Percentiles rank a stretch among this genome's conserved stretches.
phyloP scores from a whole-genome alignment of 805 yeast species.

The Zygotorulaspora sp. region DNA sequence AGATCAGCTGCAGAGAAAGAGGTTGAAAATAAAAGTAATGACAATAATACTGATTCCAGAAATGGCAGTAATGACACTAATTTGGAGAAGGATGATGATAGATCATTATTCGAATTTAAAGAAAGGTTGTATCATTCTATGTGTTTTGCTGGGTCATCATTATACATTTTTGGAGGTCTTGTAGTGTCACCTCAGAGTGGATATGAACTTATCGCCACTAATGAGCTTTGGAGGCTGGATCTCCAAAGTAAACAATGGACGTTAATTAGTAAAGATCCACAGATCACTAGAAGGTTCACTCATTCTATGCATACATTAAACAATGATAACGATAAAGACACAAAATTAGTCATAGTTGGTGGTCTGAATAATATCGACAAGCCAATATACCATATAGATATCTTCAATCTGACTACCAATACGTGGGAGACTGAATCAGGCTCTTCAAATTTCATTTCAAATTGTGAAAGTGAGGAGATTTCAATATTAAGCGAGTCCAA shows the following conservation, averaged over 20 bases:
- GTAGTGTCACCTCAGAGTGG: constrained; percentile 37
- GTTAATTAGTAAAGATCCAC: constrained; percentile 41
- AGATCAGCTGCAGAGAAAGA: constrained; percentile 14
- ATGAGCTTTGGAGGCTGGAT: constrained; percentile 69
- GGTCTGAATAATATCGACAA: constrained; percentile 34
- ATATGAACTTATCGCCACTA: constrained; percentile 43
- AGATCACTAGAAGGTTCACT: constrained; percentile 43
- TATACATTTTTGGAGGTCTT: constrained; percentile 67
- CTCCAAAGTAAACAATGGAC: constrained; percentile 51
- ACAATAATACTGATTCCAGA: constrained; percentile 4
- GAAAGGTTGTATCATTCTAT: constrained; percentile 58
- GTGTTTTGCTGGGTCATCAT: constrained; percentile 43
- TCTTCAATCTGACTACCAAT: constrained; percentile 29
- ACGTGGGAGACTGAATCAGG: constrained; percentile 30
- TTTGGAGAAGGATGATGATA: constrained; percentile 2
- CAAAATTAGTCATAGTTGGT: constrained; percentile 33
- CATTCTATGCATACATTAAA: constrained; percentile 44
- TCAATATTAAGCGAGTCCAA: constrained; percentile 19
- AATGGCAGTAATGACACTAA: neutral
- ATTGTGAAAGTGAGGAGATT: constrained; percentile 21
- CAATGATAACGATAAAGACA: constrained; percentile 29
- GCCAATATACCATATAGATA: constrained; percentile 29
- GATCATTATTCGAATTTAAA: constrained; percentile 4
- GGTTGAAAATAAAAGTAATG: neutral
- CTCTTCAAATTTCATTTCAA: constrained; percentile 15